Evolutionary conservation across 257 asterid genomes (phyloP).

Genomic region (Rhazya stricta): DNA sequence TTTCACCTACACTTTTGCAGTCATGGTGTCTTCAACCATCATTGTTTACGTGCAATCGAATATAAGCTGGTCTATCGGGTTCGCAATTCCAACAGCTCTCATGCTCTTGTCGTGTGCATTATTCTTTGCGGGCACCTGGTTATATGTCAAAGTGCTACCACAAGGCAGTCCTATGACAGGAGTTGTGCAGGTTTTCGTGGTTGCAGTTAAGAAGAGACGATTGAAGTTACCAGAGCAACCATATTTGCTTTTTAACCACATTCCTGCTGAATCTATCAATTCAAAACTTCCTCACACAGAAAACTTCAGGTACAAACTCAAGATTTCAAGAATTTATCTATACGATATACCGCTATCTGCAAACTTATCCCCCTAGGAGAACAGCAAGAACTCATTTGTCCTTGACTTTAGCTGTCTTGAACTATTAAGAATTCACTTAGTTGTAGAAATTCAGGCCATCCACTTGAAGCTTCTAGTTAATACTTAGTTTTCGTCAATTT

Average conservation of each 20-base stretch:
- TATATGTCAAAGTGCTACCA: conserved; percentile 58
- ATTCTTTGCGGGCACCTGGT: conserved; percentile 51
- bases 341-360: not conserved
- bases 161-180: conserved; percentile 67
- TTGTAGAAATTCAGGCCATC: not conserved
- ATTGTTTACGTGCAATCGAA: conserved; percentile 60
- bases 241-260: conserved; percentile 32
- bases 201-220: conserved; percentile 48
- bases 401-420: not conserved
- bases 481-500: too few relatives aligned
- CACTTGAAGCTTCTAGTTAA: not conserved
- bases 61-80: conserved; percentile 57
- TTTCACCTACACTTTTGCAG: conserved; percentile 58
- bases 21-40: conserved; percentile 47
- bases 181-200: conserved; percentile 43
- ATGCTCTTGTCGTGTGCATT: conserved; percentile 53
- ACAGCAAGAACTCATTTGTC: not conserved
- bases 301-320: conserved; percentile 49
- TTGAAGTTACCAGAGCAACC: conserved; percentile 43
- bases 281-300: conserved; percentile 51
- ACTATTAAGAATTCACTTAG: not conserved
- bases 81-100: conserved; percentile 36
- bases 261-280: conserved; percentile 46
- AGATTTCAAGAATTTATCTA: too few relatives aligned
- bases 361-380: not conserved